Conservation (phyloP, 768 basidiomycete genomes). For the Lanmaoa pseudosensibilis region DNA sequence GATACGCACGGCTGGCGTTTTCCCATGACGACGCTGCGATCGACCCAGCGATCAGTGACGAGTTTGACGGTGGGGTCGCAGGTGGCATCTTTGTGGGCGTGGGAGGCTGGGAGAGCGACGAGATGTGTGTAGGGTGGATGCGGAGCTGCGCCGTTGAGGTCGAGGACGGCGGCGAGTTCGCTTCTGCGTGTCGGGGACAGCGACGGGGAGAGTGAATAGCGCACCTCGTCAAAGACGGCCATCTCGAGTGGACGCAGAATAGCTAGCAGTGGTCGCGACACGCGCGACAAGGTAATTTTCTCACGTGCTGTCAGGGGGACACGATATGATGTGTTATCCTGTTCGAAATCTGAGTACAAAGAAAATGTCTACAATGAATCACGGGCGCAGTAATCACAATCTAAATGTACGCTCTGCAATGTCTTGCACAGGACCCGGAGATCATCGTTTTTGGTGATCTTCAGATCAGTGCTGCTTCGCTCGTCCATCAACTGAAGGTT, state of each 20-base stretch:
- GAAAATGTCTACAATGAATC: no score
- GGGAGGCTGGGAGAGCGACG: slow-evolving; percentile 52
- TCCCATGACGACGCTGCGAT: slow-evolving; percentile 58
- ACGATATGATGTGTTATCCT: no score
- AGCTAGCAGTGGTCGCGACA: no score
- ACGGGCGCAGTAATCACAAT: no score
- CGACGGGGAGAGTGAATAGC: slow-evolving; percentile 52
- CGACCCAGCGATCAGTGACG: slow-evolving; percentile 64
- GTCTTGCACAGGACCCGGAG: no score
- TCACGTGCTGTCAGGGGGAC: no score
- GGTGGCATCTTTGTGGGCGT: slow-evolving; percentile 37
- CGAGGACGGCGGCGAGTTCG: slow-evolving; percentile 49
- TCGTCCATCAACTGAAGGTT: no score
- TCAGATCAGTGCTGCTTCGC: no score
- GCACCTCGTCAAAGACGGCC: slow-evolving; percentile 43
- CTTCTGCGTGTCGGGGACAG: slow-evolving; percentile 40
- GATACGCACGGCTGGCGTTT: slow-evolving; percentile 55
- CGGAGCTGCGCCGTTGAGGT: slow-evolving; percentile 52
- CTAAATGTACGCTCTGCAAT: no score
- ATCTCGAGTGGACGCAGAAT: slow-evolving; percentile 6
- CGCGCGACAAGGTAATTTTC: no score
- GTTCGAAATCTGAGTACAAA: no score
- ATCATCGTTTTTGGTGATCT: no score
- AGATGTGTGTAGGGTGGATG: slow-evolving; percentile 52
- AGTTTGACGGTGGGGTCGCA: slow-evolving; percentile 38